Evolutionary conservation across 805 yeast species (phyloP).

Genomic region (Candida odintsovae): DNA sequence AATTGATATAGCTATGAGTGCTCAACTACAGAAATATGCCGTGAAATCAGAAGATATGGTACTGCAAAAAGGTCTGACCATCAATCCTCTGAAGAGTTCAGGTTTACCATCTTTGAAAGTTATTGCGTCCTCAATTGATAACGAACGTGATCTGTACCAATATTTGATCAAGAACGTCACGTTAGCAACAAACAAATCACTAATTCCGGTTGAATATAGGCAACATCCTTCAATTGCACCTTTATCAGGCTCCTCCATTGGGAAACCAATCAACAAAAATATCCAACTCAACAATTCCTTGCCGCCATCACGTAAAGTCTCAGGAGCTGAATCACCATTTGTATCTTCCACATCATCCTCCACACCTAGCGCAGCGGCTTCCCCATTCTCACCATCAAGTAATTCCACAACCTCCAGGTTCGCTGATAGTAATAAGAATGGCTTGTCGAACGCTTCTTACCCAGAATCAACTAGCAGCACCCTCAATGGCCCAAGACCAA

Average conservation of each 20-base stretch:
- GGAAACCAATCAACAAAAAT: conserved; percentile 9
- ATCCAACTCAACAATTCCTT: conserved; percentile 3
- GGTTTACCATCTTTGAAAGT: conserved; percentile 63
- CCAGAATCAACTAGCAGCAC: conserved; percentile 9
- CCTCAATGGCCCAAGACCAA: conserved; percentile 25
- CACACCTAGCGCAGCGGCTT: neutral
- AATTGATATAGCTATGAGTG: conserved; percentile 81
- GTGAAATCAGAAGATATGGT: conserved; percentile 80
- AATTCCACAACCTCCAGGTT: conserved; percentile 7
- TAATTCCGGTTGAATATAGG: conserved; percentile 65
- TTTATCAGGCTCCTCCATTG: conserved; percentile 20
- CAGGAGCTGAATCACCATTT: conserved; percentile 30
- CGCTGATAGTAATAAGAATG: neutral
- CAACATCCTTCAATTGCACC: conserved; percentile 58
- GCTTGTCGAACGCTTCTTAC: conserved; percentile 1
- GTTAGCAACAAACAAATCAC: conserved; percentile 32
- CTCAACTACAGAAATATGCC: conserved; percentile 85
- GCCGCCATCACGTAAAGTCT: conserved; percentile 21
- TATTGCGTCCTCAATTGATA: conserved; percentile 72
- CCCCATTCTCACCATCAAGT: conserved; percentile 4
- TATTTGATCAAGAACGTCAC: conserved; percentile 45
- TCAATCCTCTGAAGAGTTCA: conserved; percentile 61
- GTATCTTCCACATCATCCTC: conserved; percentile 22
- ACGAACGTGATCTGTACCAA: conserved; percentile 74
- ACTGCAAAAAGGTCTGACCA: conserved; percentile 77